These are phyloP conservation scores for Urochloa ruziziensis DNA, from an alignment of 176 grass and related monocot genomes.

Conservation along the genomic window DNA sequence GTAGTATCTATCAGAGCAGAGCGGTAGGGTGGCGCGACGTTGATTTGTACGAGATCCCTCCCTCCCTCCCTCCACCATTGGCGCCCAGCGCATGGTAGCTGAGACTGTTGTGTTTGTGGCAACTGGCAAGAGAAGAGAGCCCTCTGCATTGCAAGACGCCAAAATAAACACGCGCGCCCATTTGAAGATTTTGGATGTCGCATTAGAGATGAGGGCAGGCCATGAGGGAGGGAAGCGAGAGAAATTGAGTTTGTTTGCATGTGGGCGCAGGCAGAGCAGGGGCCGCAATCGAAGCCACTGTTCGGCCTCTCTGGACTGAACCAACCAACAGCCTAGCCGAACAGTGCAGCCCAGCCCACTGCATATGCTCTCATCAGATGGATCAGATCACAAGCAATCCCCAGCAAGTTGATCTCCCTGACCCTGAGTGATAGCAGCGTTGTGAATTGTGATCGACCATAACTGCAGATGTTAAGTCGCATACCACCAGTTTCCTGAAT, in stretches of 20 bases:
- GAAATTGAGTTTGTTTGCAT: not conserved
- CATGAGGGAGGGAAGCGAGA: no score
- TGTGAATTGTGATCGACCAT: not conserved
- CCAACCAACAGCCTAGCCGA: conserved; percentile 25
- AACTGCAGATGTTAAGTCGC: not conserved
- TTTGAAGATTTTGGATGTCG: not conserved
- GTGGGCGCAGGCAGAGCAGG: not conserved
- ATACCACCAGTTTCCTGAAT: no score
- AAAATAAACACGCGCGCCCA: not conserved
- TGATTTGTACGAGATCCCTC: not conserved
- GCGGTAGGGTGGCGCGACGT: not conserved
- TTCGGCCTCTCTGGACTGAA: not conserved
- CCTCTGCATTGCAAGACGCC: not conserved
- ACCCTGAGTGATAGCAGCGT: not conserved
- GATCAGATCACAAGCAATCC: not conserved
- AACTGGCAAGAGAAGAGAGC: no score
- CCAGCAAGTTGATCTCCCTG: no score
- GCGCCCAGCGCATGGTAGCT: not conserved
- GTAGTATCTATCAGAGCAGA: not conserved
- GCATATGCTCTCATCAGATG: no score
- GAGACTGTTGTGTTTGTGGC: not conserved
- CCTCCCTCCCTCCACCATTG: not conserved
- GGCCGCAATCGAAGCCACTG: not conserved
- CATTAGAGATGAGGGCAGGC: not conserved
- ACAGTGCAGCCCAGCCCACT: no score